Evolutionary conservation across 345 rosid genomes (phyloP).

Genomic region (Camelina hispida): DNA sequence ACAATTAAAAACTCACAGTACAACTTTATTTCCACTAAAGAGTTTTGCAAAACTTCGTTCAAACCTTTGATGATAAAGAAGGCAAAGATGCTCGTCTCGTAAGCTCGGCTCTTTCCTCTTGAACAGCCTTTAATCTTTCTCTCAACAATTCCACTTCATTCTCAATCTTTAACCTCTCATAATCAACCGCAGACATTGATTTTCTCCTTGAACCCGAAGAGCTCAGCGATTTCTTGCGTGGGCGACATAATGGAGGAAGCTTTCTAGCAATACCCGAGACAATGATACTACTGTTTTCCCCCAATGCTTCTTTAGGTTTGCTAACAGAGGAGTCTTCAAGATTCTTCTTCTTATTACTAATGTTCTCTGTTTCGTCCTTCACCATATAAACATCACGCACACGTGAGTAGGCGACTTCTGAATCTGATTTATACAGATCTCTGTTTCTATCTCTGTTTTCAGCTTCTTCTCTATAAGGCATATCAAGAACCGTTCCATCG

Average conservation of each 20-base stretch:
- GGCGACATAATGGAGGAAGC: conserved; percentile 50
- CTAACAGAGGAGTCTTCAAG: conserved; percentile 33
- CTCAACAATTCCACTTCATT: conserved; percentile 69
- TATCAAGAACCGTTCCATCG: conserved; percentile 43
- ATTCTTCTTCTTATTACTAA: conserved; percentile 42
- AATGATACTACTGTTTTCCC: conserved; percentile 49
- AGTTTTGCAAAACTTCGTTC: neutral
- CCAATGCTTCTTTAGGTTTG: conserved; percentile 24
- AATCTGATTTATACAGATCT: conserved; percentile 41
- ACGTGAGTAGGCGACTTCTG: conserved; percentile 37
- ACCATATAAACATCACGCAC: conserved; percentile 46
- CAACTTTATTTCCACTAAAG: neutral
- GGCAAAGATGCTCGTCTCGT: conserved; percentile 62
- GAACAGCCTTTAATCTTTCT: conserved; percentile 65
- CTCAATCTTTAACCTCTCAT: conserved; percentile 73
- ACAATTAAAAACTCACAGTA: conserved; percentile 5
- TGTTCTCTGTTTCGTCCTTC: conserved; percentile 44
- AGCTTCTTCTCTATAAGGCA: conserved; percentile 30
- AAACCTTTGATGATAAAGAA: conserved; percentile 62
- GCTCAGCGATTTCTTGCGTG: conserved; percentile 41
- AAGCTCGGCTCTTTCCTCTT: conserved; percentile 65
- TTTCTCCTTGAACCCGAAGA: conserved; percentile 52
- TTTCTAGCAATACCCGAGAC: conserved; percentile 45
- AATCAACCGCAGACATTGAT: conserved; percentile 80
- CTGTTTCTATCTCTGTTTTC: conserved; percentile 13